Percentiles rank a stretch among this genome's conserved stretches.
Evolutionary conservation across 2,329 filamentous ascomycete genomes (phyloP).

Genomic region (Aureobasidium sp.): DNA sequence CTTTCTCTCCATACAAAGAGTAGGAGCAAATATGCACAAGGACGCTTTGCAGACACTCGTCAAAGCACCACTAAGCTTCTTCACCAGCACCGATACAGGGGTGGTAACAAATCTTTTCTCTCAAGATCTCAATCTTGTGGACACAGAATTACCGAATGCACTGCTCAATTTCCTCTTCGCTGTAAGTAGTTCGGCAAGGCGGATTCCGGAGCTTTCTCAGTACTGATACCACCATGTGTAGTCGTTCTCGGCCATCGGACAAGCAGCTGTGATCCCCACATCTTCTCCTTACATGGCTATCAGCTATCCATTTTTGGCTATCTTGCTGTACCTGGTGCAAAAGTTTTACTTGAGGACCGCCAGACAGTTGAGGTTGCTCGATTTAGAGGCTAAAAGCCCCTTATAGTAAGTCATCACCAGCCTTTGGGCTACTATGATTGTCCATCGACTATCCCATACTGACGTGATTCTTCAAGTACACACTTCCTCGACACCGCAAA

Average conservation of each 20-base stretch:
- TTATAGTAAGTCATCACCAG: constrained; percentile 32
- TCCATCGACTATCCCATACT: constrained; percentile 25
- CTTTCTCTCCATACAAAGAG: not conserved
- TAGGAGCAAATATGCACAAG: not conserved
- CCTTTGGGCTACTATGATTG: too few relatives aligned
- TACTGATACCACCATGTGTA: not conserved
- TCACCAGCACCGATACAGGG: constrained; percentile 8
- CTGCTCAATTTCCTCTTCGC: constrained; percentile 3
- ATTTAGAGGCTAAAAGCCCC: constrained; percentile 43
- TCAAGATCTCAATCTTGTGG: constrained; percentile 40
- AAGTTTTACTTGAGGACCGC: constrained; percentile 39
- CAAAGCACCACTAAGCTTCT: not conserved
- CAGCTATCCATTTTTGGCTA: constrained; percentile 27
- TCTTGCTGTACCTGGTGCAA: constrained; percentile 40
- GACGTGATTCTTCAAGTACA: constrained; percentile 26
- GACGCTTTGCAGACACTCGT: not conserved
- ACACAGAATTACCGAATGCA: constrained; percentile 28
- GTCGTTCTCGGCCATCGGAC: constrained; percentile 26
- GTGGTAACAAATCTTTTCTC: constrained; percentile 33
- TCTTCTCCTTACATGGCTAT: constrained; percentile 21
- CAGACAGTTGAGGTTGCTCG: constrained; percentile 42
- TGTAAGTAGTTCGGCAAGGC: not conserved
- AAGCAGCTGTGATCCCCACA: constrained; percentile 30
- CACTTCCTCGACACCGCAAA: constrained; percentile 43
- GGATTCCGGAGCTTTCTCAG: too few relatives aligned